Percentiles rank a stretch among this genome's conserved stretches.
These are phyloP conservation scores for Sphaerulina populicola DNA, from an alignment of 2,329 filamentous ascomycete genomes.

Conservation along the genomic window DNA sequence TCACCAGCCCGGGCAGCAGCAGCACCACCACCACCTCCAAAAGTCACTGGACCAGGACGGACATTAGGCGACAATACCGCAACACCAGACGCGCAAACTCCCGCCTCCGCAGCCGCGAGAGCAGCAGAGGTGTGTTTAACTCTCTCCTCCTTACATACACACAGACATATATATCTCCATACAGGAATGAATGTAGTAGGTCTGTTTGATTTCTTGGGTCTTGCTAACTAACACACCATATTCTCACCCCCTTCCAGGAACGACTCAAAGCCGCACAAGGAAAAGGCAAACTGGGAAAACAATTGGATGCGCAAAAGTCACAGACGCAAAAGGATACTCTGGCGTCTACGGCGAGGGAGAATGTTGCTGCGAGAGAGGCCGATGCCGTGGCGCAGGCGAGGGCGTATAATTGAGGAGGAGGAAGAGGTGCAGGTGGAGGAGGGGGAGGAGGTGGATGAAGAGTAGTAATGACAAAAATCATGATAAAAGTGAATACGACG, in stretches of 20 bases:
- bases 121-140: slow-evolving; percentile 67
- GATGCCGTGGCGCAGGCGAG: slow-evolving; percentile 54
- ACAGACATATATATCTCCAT: background rate
- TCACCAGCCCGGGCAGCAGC: slow-evolving; percentile 34
- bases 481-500: too few species aligned
- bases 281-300: slow-evolving; percentile 60
- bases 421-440: too few species aligned
- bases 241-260: slow-evolving; percentile 43
- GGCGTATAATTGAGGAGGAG: slow-evolving; percentile 35
- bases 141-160: background rate
- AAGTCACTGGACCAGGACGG: slow-evolving; percentile 45
- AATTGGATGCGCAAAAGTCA: slow-evolving; percentile 67
- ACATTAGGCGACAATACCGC: slow-evolving; percentile 50
- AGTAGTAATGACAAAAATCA: too few species aligned
- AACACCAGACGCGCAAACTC: slow-evolving; percentile 40
- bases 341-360: slow-evolving; percentile 58
- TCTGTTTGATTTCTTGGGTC: background rate
- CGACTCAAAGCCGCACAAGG: slow-evolving; percentile 53
- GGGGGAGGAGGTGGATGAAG: too few species aligned
- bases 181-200: background rate
- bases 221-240: too few species aligned
- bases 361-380: slow-evolving; percentile 57
- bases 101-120: slow-evolving; percentile 63
- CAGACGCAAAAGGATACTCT: slow-evolving; percentile 62
- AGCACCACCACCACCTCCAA: slow-evolving; percentile 41